These are phyloP conservation scores for Fraxinus dipetala DNA, from an alignment of 305 asterid genomes.

Conservation along the genomic window DNA sequence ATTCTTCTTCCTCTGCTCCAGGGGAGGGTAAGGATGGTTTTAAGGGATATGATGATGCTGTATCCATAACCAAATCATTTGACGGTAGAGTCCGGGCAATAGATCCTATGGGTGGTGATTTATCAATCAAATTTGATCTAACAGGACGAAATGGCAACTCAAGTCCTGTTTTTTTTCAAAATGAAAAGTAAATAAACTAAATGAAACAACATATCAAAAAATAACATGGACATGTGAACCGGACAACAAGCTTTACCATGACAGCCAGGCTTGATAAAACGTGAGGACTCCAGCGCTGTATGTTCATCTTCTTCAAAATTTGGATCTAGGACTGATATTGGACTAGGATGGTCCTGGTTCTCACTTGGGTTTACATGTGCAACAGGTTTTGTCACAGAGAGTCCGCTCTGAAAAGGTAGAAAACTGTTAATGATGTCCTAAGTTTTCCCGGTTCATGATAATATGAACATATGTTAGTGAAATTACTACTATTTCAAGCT, in stretches of 20 bases:
- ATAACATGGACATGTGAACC: background rate
- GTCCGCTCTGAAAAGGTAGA: conserved; percentile 39
- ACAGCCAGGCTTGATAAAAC: conserved; percentile 36
- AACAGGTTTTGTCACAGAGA: conserved; percentile 32
- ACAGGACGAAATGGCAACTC: conserved; percentile 37
- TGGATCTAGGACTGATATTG: conserved; percentile 74
- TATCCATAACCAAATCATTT: conserved; percentile 56
- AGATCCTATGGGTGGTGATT: conserved; percentile 93
- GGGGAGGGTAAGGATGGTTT: conserved; percentile 38
- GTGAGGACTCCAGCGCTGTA: conserved; percentile 37
- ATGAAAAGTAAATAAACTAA: background rate
- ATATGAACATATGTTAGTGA: background rate
- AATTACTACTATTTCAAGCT: background rate
- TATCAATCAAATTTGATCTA: conserved; percentile 68
- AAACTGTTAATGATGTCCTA: conserved; percentile 1
- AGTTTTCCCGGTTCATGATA: background rate
- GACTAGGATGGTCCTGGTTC: conserved; percentile 87
- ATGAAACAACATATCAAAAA: conserved; percentile 3
- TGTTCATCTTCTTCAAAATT: conserved; percentile 65
- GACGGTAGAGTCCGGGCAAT: conserved; percentile 72
- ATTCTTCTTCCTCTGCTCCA: conserved; percentile 60
- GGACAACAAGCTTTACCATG: conserved; percentile 40
- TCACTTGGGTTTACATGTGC: conserved; percentile 48
- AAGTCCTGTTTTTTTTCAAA: conserved; percentile 35
- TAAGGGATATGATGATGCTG: conserved; percentile 54